Percentiles rank a stretch among this genome's conserved stretches.
Evolutionary conservation across 2,329 filamentous ascomycete species (phyloP).

Genomic region (Colletotrichum spaethianum): DNA sequence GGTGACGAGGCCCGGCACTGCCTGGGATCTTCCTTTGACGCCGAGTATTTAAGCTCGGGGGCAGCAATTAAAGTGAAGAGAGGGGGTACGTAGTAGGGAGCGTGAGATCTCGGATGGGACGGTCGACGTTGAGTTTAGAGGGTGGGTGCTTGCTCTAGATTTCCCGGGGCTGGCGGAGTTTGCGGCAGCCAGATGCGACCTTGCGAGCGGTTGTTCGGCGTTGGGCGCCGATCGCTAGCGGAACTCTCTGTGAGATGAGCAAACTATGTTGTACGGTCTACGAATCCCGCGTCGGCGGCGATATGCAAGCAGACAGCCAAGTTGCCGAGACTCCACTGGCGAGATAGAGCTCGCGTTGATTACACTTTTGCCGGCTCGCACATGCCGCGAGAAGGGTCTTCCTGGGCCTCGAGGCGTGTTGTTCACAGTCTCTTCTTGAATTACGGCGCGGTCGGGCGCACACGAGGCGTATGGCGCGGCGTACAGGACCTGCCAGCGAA

Average conservation of each 20-base stretch:
- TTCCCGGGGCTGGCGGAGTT: background rate
- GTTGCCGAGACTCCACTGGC: background rate
- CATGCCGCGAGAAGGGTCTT: background rate
- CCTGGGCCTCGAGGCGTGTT: background rate
- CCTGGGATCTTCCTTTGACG: background rate
- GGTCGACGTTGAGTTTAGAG: background rate
- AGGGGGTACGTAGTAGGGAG: background rate
- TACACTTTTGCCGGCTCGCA: background rate
- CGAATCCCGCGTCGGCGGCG: too few relatives aligned
- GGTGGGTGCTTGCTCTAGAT: background rate
- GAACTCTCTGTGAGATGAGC: background rate
- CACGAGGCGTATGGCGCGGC: background rate
- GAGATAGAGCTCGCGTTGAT: background rate
- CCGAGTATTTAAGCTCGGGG: background rate
- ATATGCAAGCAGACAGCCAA: background rate
- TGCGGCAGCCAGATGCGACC: background rate
- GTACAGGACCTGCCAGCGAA: conserved; percentile 3
- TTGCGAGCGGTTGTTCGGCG: background rate
- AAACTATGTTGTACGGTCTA: background rate
- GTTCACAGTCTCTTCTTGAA: too few relatives aligned
- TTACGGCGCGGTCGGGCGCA: background rate
- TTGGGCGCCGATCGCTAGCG: background rate
- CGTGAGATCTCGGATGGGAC: conserved; percentile 3
- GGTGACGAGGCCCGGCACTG: background rate
- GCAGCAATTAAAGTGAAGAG: background rate